These are phyloP conservation scores for Westerdykella aurantiaca DNA, from an alignment of 2,329 filamentous ascomycete genomes.

Conservation along the genomic window DNA sequence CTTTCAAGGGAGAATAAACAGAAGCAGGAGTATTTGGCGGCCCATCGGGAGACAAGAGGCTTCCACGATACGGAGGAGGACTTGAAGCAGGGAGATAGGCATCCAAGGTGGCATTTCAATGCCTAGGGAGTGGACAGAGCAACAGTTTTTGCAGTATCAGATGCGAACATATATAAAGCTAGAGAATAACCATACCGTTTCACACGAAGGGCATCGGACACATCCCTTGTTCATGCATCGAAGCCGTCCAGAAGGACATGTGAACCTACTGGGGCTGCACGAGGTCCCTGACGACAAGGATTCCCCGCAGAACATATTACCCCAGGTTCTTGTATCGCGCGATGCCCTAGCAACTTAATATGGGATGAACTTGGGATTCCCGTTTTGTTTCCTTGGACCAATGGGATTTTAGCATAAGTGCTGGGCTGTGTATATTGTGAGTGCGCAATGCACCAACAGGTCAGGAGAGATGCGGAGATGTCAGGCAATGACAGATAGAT, in stretches of 20 bases:
- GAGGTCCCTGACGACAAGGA: conserved; percentile 1
- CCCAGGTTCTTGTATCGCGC: conserved; percentile 1
- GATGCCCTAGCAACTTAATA: too few relatives aligned
- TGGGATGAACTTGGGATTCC: too few relatives aligned
- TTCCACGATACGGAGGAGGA: conserved; percentile 31
- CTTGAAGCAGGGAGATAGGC: conserved; percentile 26
- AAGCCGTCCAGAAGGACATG: not conserved
- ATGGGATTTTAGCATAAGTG: too few relatives aligned
- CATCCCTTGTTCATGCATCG: not conserved
- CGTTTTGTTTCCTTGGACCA: too few relatives aligned
- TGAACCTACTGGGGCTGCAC: not conserved
- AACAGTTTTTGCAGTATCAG: not conserved
- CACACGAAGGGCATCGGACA: too few relatives aligned
- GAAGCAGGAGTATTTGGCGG: conserved; percentile 21
- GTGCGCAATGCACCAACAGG: too few relatives aligned
- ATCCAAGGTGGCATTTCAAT: conserved; percentile 35
- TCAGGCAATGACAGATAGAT: too few relatives aligned
- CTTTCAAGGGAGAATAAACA: conserved; percentile 27
- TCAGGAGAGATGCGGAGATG: too few relatives aligned
- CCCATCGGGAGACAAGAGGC: conserved; percentile 21
- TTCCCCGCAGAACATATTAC: conserved; percentile 7
- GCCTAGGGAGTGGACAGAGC: conserved; percentile 7
- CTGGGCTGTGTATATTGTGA: too few relatives aligned
- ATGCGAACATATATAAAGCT: too few relatives aligned
- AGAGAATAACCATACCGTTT: too few relatives aligned